A percentile compares a stretch with the other conserved stretches of the same genome.
These are phyloP conservation scores for Panaeolus papilionaceus DNA, from an alignment of 768 basidiomycete genomes.

Conservation along the genomic window DNA sequence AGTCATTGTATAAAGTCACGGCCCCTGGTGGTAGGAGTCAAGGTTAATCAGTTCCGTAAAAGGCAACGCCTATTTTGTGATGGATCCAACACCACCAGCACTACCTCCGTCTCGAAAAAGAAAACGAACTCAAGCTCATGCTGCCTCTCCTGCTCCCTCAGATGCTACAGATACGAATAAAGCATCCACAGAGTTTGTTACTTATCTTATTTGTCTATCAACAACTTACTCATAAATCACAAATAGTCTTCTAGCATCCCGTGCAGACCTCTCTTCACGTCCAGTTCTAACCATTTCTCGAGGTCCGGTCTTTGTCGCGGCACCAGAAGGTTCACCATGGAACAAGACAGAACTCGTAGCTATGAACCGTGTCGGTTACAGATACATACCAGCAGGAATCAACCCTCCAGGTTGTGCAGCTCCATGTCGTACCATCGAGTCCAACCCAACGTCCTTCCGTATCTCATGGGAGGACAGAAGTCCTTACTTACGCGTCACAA, in stretches of 20 bases:
- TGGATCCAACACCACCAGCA: constrained; percentile 10
- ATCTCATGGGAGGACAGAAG: constrained; percentile 94
- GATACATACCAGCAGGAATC: constrained; percentile 83
- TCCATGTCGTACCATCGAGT: constrained; percentile 84
- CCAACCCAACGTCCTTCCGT: constrained; percentile 69
- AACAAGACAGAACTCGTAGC: constrained; percentile 74
- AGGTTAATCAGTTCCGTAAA: constrained; percentile 5
- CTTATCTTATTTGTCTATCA: constrained; percentile 1
- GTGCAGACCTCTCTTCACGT: constrained; percentile 71
- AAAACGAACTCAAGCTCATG: constrained; percentile 56
- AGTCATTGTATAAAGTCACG: constrained; percentile 35
- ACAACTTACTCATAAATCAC: constrained; percentile 20
- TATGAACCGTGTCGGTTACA: constrained; percentile 78
- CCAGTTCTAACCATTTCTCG: constrained; percentile 78
- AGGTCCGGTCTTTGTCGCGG: constrained; percentile 70
- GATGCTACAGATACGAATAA: constrained; percentile 43
- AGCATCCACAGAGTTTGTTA: constrained; percentile 45
- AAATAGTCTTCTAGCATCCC: constrained; percentile 61
- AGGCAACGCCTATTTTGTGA: constrained; percentile 8
- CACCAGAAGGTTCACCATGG: constrained; percentile 60
- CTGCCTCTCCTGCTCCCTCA: constrained; percentile 66
- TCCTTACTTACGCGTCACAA: constrained; percentile 77
- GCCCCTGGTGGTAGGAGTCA: constrained; percentile 24
- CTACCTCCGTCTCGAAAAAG: constrained; percentile 51
- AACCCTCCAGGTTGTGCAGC: constrained; percentile 59